Base-by-base conservation (phyloP, 2,329 filamentous ascomycete genomes). In the Arthroderma sp. region DNA sequence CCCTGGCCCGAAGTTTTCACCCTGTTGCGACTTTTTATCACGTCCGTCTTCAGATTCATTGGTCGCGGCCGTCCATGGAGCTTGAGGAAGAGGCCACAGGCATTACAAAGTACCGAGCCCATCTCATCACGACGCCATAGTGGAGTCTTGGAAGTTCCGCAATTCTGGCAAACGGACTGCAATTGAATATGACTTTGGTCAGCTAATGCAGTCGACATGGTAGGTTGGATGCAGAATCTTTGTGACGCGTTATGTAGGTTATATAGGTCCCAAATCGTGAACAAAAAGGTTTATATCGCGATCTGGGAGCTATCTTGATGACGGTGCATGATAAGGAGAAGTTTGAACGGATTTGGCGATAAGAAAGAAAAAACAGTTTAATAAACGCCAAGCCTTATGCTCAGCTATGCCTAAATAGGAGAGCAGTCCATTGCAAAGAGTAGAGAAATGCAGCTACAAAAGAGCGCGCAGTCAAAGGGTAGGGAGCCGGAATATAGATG, bases 1-100 rank as follows among this genome's bases (percentile, higher is more conserved):
- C 87, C 81, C 66, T 91, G 81, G 2, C 77, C 88, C 7, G 87
- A 82, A 56, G 90, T 93, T 79, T 97, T 97, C 65, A 97, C 91
- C 63, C 93, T 85, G 75, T 98, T 98, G 67, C 93, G 89, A 77
- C 91, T 96, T 79, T 98, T 98, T 77, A 98, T 98, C 64, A 97
- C 91, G 77, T 98, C 93, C 53, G 93, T 97, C 80, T 98, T 98
- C 66, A 98, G 81, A 66, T 88, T 95, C 71, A 95, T 96, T 64
- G 93, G 93, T 58, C 93, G 85, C 60, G 93, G 84, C 25, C 91
- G 87, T 62, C 91, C 91, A 71, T 98, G 93, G 64, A 98, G 81
- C 80, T 98, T 98, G 67, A 97, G 81, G 74, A 97, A 98, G 58
- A 98, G 81, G 60, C 93, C 93, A 74, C 93, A 98, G 67, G 93